Percentiles rank a stretch among this genome's conserved stretches.
Conservation (phyloP, 257 asterid species). For the Lycium barbarum region DNA sequence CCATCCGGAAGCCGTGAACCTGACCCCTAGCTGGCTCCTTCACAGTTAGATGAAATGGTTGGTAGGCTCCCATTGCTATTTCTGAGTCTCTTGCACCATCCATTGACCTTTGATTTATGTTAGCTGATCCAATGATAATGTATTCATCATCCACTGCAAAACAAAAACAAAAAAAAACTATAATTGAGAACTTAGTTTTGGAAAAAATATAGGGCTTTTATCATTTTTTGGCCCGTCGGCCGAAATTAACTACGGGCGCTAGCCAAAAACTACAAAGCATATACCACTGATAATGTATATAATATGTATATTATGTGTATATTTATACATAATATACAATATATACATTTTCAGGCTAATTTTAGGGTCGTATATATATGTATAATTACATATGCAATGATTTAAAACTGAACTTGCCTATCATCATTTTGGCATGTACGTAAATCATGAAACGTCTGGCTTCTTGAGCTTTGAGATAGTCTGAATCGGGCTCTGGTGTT, state of each 20-base stretch:
- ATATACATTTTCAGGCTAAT: too few relatives aligned
- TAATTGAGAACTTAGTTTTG: not conserved
- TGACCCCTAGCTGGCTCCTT: constrained; percentile 32
- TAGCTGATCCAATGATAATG: constrained; percentile 27
- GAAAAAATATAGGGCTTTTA: too few relatives aligned
- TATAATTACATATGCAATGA: not conserved
- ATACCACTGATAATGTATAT: too few relatives aligned
- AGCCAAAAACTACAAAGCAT: too few relatives aligned
- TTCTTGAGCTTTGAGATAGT: constrained; percentile 31
- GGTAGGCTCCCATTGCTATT: constrained; percentile 31
- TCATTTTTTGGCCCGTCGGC: too few relatives aligned
- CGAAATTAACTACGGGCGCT: too few relatives aligned
- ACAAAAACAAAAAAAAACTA: not conserved
- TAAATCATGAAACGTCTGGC: constrained; percentile 37
- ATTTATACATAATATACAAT: too few relatives aligned
- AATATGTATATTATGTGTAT: too few relatives aligned
- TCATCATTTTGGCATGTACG: constrained; percentile 35
- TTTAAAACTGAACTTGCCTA: constrained; percentile 21
- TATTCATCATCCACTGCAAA: constrained; percentile 31
- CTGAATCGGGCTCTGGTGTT: constrained; percentile 23
- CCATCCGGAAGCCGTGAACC: constrained; percentile 33
- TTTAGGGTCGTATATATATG: too few relatives aligned
- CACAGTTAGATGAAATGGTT: constrained; percentile 27
- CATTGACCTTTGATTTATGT: constrained; percentile 27
- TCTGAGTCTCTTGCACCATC: constrained; percentile 29